Evolutionary conservation across 1,139 yeast species (phyloP), one percentile per base, ranked within the genome.

Genomic region (Scheffersomyces parashehatae): DNA sequence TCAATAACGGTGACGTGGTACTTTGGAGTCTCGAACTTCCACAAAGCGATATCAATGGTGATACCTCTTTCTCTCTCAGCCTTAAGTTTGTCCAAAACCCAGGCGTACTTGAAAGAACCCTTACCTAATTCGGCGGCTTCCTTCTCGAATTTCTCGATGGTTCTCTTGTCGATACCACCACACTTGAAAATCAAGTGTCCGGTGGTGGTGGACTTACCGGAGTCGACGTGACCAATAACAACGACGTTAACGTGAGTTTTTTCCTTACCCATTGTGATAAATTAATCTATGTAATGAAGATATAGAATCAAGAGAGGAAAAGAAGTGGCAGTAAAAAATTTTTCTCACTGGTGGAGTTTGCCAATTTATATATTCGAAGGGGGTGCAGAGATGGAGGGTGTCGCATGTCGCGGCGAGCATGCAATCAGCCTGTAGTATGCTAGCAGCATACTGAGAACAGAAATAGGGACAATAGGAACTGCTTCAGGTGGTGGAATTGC

Each of bases 31-130:
- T 87, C 95, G 48, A 88, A 88, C 81, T 87, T 88, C 95, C 95
- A 87, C 73, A 88, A 83, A 76, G 95, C 95, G 65, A 87, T 87
- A 75, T 87, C 95, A 66, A 88, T 87, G 73, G 95, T 87, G 87
- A 88, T 88, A 88, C 96, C 95, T 83, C 95, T 88, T 79, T 88
- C 95, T 80, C 95, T 85, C 81, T 88, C 96, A 70, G 95, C 95
- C 89, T 88, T 88, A 68, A 88, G 81, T 79, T 88, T 88, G 82
- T 88, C 96, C 70, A 88, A 82, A 67, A 88, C 96, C 96, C 96
- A 88, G 71, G 96, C 96, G 91, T 88, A 88, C 84, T 88, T 88
- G 95, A 88, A 88, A 73, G 96, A 88, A 83, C 96, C 96, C 85
- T 88, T 88, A 76, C 96, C 96, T 75, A 88, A 86, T 80, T 88